Evolutionary conservation across 495 filamentous ascomycete species (phyloP).

Genomic region (Trichocladium antarcticum): DNA sequence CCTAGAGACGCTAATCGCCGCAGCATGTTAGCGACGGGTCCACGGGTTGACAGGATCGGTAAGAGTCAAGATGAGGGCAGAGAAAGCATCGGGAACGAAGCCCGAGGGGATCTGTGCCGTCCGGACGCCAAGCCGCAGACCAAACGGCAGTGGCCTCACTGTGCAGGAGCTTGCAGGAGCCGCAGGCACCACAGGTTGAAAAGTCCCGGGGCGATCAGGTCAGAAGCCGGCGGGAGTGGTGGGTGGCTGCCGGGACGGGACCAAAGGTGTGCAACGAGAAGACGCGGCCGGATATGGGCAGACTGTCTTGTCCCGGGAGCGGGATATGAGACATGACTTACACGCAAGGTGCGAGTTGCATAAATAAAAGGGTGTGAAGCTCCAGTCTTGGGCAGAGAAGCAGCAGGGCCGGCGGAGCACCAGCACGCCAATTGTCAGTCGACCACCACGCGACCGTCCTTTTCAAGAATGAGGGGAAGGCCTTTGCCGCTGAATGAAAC

Average conservation of each 20-base stretch:
- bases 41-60: conserved; percentile 4
- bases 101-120: not conserved
- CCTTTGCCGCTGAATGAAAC: not conserved
- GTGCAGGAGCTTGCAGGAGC: conserved; percentile 27
- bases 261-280: not conserved
- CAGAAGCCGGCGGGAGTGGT: conserved; percentile 1
- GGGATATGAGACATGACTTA: conserved; percentile 15
- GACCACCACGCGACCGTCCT: conserved; percentile 4
- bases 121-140: conserved; percentile 11
- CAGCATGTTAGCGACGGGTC: conserved; percentile 32
- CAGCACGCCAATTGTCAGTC: conserved; percentile 1
- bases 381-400: conserved; percentile 3
- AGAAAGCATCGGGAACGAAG: not conserved
- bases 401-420: not conserved
- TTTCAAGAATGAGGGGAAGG: conserved; percentile 2
- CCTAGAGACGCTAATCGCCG: conserved; percentile 36
- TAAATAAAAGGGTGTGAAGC: conserved; percentile 14
- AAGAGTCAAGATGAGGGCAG: not conserved
- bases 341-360: conserved; percentile 15
- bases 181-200: conserved; percentile 24
- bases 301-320: not conserved
- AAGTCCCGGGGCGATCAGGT: conserved; percentile 5
- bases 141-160: conserved; percentile 10
- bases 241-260: not conserved
- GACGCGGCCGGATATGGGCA: not conserved